These are phyloP conservation scores for Athelia sp. DNA, from an alignment of 1,284 basidiomycete species.

Conservation along the genomic window DNA sequence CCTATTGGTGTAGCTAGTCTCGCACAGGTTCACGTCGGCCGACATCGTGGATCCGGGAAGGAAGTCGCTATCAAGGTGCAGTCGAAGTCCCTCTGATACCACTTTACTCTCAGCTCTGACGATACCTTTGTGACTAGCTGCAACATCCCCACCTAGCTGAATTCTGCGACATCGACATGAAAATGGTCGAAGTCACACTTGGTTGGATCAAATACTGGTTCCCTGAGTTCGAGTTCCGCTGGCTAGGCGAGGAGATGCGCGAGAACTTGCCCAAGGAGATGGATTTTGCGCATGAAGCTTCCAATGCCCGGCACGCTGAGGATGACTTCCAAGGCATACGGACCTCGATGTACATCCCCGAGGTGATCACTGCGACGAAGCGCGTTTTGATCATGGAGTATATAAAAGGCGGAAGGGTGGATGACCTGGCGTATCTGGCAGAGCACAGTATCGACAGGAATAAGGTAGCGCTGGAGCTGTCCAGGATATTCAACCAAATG, in stretches of 20 bases:
- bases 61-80: constrained; percentile 88
- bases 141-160: constrained; percentile 95
- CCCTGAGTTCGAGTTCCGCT: constrained; percentile 90
- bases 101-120: too few species aligned
- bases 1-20: constrained; percentile 94
- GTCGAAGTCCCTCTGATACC: too few species aligned
- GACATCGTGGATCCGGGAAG: constrained; percentile 65
- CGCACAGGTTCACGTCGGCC: constrained; percentile 92
- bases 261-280: constrained; percentile 93
- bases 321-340: constrained; percentile 71
- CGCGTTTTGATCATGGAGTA: constrained; percentile 94
- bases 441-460: constrained; percentile 89
- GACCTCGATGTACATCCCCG: constrained; percentile 88
- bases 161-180: constrained; percentile 84
- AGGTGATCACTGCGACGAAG: constrained; percentile 80
- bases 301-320: constrained; percentile 72
- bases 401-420: constrained; percentile 84
- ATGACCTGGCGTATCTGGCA: constrained; percentile 85
- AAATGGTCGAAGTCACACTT: constrained; percentile 80
- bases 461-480: constrained; percentile 87
- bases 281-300: constrained; percentile 90
- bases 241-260: constrained; percentile 92
- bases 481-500: constrained; percentile 91
- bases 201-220: constrained; percentile 90
- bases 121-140: constrained; percentile 39